These are phyloP conservation scores for Magnaporthales sp. DNA, from an alignment of 2,329 filamentous ascomycete species.

Conservation along the genomic window DNA sequence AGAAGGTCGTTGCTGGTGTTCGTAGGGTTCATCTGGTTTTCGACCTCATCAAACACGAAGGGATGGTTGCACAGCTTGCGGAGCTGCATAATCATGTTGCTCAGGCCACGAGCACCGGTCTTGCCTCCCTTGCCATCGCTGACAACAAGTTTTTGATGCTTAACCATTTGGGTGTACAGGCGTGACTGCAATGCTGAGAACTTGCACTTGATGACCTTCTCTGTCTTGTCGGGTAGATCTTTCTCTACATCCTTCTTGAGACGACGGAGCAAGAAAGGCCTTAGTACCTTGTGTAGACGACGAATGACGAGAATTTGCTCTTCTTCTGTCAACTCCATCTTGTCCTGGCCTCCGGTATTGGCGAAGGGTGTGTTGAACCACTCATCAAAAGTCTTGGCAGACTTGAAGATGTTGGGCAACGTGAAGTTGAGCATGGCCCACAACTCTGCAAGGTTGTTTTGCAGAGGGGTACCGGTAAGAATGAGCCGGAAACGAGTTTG, in stretches of 20 bases:
- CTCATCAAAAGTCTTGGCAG: constrained; percentile 95
- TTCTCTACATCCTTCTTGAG: constrained; percentile 99
- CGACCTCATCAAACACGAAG: constrained; percentile 96
- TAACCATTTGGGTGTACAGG: constrained; percentile 95
- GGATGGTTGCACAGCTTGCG: constrained; percentile 98
- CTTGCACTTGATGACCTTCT: constrained; percentile 98
- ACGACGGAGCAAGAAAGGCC: constrained; percentile 94
- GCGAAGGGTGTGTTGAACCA: constrained; percentile 99
- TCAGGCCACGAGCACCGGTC: constrained; percentile 85
- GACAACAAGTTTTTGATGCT: constrained; percentile 88
- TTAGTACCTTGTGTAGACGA: constrained; percentile 93
- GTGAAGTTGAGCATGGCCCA: constrained; percentile 99
- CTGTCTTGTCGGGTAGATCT: constrained; percentile 96
- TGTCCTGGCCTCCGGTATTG: constrained; percentile 95
- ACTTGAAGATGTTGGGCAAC: constrained; percentile 97
- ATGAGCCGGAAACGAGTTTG: constrained; percentile 91
- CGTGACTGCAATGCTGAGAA: constrained; percentile 91
- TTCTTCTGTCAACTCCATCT: constrained; percentile 99
- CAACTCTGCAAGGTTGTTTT: constrained; percentile 92
- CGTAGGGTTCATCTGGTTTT: constrained; percentile 93
- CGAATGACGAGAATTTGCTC: constrained; percentile 97
- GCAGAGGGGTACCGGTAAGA: constrained; percentile 90
- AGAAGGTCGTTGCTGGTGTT: constrained; percentile 85
- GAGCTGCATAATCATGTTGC: constrained; percentile 99
- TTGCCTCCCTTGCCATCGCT: constrained; percentile 94